These are phyloP conservation scores for Diaporthe sp. DNA, from an alignment of 2,329 filamentous ascomycete genomes.

Conservation along the genomic window DNA sequence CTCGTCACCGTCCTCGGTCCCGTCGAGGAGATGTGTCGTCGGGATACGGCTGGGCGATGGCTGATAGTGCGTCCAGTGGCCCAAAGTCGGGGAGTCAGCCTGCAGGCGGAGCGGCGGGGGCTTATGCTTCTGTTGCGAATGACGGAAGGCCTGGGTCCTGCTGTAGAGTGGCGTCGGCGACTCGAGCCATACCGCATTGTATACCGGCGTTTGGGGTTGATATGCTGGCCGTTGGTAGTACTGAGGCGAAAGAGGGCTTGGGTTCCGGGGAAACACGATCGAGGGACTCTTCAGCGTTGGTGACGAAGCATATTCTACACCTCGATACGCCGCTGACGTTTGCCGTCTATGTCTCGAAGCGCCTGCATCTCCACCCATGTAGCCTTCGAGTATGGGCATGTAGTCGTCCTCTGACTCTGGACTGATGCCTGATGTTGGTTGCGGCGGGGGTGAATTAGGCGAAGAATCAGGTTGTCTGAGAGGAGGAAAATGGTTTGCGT, in stretches of 20 bases:
- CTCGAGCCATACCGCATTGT: background rate
- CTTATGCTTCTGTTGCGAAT: background rate
- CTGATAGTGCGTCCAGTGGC: background rate
- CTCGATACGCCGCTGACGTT: conserved; percentile 13
- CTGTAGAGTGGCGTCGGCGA: background rate
- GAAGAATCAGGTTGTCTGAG: background rate
- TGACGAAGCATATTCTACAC: conserved; percentile 1
- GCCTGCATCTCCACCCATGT: background rate
- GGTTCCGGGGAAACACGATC: background rate
- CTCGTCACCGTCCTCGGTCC: background rate
- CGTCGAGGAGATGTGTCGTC: background rate
- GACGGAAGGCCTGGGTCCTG: background rate
- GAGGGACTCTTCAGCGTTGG: conserved; percentile 6
- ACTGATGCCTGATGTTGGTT: background rate
- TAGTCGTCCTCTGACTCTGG: conserved; percentile 10
- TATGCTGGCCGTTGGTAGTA: background rate
- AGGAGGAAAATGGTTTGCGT: background rate
- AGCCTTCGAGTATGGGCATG: background rate
- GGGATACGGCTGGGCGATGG: background rate
- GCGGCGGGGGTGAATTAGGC: background rate
- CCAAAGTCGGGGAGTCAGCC: background rate
- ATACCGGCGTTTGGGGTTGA: background rate
- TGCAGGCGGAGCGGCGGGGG: conserved; percentile 1
- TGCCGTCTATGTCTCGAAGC: background rate
- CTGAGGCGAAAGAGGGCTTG: conserved; percentile 10